Conservation (phyloP, 805 yeast genomes). For the Ogataea polymorpha region DNA sequence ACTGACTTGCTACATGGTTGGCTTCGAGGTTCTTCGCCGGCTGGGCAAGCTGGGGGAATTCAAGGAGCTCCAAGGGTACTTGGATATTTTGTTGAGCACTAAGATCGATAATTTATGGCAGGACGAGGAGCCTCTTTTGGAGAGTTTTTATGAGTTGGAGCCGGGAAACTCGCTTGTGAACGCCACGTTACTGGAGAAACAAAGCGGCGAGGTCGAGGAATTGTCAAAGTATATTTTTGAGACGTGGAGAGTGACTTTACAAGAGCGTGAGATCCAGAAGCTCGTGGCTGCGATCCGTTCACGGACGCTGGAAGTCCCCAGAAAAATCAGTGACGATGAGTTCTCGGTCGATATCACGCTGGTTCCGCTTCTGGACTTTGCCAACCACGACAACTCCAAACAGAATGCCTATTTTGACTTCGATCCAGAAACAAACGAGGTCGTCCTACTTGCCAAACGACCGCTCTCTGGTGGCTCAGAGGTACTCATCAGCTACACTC, state of each 20-base stretch:
- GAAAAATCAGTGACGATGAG: constrained; percentile 30
- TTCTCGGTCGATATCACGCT: constrained; percentile 50
- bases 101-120: constrained; percentile 28
- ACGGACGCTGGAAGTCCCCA: constrained; percentile 66
- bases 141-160: constrained; percentile 15
- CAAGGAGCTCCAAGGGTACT: constrained; percentile 24
- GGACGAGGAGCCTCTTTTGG: constrained; percentile 28
- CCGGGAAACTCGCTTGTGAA: constrained; percentile 13
- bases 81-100: constrained; percentile 35
- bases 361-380: constrained; percentile 68
- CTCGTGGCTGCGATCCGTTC: constrained; percentile 48
- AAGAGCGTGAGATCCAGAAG: constrained; percentile 17
- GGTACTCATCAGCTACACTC: constrained; percentile 43
- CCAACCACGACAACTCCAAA: constrained; percentile 48
- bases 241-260: constrained; percentile 16
- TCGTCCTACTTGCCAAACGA: neutral
- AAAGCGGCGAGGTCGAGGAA: constrained; percentile 16
- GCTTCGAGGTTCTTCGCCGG: constrained; percentile 16
- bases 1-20: constrained; percentile 24
- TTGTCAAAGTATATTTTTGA: constrained; percentile 15
- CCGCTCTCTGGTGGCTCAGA: constrained; percentile 24
- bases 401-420: constrained; percentile 57
- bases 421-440: constrained; percentile 12
- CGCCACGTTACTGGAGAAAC: constrained; percentile 11
- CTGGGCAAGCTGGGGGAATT: constrained; percentile 1